Evolutionary conservation across 176 grass and related monocot genomes (phyloP), one percentile per base, ranked within the genome.

Genomic region (Oryza glaberrima): DNA sequence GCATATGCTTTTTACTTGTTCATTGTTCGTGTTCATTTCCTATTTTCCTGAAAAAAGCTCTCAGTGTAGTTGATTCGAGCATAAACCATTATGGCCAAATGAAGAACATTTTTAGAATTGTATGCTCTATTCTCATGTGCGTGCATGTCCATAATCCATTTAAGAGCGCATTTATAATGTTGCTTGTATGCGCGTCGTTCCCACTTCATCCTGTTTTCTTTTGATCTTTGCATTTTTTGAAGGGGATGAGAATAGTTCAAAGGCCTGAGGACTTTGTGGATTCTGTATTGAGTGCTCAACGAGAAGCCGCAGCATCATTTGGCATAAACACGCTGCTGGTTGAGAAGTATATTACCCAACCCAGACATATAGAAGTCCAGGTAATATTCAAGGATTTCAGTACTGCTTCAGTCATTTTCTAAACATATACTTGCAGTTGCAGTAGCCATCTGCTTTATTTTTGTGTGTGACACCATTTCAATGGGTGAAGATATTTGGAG

Each of bases 171-270:
- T 44, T 15, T 76, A 12, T 63, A 34, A 75, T 2, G 1, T 61
- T 15, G 10, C 25, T 83, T 19, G 13, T 66, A 20, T 36, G 7
- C 32, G 13, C 34, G 41, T 49, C 3, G 40, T 75, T 65, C 2
- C 14, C 65, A 36, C 41, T 63, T 60, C 43, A 73, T 66, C 38
- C 7, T 86, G 11, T 4, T 19, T 43, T 66, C 7, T 40, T 6
- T 80, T 61, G 4, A 20, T 82, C 56, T 16, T 73, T 70, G 64
- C 56, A 8, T 83, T 88, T 88, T 90, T n/a, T 91, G 32, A 73
- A 97, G 93, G 96, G 96, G 19, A 98, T 98, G 96, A 95, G 91
- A 90, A 95, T 95, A 75, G 96, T 98, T 38, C 65, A 94, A 85
- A 19, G 75, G 44, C 89, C 96, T 67, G 87, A 86, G 80, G 96